phyloP scores from a whole-genome alignment of 2,329 filamentous ascomycete genomes.

The Aspergillus sp. region DNA sequence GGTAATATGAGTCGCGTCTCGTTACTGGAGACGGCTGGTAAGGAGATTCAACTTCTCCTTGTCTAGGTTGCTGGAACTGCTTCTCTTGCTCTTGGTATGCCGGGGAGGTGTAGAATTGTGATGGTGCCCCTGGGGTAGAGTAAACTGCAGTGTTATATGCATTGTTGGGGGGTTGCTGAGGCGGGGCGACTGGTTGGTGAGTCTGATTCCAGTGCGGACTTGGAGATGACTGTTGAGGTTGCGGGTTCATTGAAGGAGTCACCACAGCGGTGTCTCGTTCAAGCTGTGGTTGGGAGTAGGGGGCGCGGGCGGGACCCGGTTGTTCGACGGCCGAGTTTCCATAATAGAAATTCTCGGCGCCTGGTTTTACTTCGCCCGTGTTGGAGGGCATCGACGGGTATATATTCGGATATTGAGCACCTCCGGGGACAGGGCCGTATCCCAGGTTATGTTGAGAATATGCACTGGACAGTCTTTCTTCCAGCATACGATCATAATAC shows the following conservation, averaged over 20 bases:
- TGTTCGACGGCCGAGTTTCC: slow-evolving; percentile 56
- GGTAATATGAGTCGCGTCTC: slow-evolving; percentile 24
- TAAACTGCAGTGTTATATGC: slow-evolving; percentile 19
- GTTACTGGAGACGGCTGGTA: slow-evolving; percentile 23
- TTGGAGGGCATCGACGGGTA: slow-evolving; percentile 70
- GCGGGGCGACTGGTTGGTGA: slow-evolving; percentile 21
- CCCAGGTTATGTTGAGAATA: slow-evolving; percentile 78
- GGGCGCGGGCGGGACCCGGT: slow-evolving; percentile 51
- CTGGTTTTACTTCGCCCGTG: slow-evolving; percentile 48
- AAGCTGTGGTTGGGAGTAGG: slow-evolving; percentile 48
- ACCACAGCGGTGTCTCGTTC: slow-evolving; percentile 17
- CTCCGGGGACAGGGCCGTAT: slow-evolving; percentile 52
- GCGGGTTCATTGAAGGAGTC: slow-evolving; percentile 23
- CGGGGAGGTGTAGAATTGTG: slow-evolving; percentile 21
- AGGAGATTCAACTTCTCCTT: slow-evolving; percentile 17
- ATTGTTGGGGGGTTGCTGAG: slow-evolving; percentile 17
- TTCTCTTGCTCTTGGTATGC: slow-evolving; percentile 16
- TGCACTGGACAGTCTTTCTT: slow-evolving; percentile 88
- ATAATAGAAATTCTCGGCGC: slow-evolving; percentile 80
- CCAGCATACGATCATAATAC: slow-evolving; percentile 97
- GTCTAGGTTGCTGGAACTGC: slow-evolving; percentile 20
- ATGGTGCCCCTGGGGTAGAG: slow-evolving; percentile 12
- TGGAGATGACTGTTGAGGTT: slow-evolving; percentile 14
- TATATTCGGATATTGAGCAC: slow-evolving; percentile 55
- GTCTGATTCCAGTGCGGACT: slow-evolving; percentile 23